Evolutionary conservation across 176 grass and related monocot genomes (phyloP).

Genomic region (Raddia distichophylla): DNA sequence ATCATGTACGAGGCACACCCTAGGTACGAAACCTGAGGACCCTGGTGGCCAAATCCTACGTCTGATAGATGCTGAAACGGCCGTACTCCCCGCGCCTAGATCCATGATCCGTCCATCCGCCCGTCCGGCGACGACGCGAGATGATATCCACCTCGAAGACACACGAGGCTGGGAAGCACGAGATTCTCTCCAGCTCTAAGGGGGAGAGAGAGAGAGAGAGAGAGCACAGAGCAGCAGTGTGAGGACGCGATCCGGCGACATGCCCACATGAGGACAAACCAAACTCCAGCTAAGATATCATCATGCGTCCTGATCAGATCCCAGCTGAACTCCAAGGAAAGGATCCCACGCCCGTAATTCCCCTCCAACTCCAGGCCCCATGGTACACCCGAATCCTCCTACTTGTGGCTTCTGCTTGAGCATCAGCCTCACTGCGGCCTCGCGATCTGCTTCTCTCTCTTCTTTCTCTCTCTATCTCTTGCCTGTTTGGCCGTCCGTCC

Average conservation of each 20-base stretch:
- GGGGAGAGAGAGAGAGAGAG: background rate
- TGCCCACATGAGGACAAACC: conserved; percentile 62
- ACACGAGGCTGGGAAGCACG: background rate
- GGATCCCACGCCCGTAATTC: conserved; percentile 13
- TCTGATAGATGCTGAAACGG: too few species aligned
- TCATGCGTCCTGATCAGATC: conserved; percentile 19
- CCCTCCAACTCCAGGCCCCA: conserved; percentile 21
- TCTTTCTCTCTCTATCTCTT: background rate
- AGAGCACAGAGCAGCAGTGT: background rate
- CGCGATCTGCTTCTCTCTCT: conserved; percentile 4
- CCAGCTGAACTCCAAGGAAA: background rate
- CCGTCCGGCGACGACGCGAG: background rate
- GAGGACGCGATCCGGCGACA: conserved; percentile 24
- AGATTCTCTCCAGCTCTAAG: background rate
- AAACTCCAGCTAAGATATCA: conserved; percentile 61
- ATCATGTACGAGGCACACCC: too few species aligned
- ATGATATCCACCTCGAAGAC: conserved; percentile 35
- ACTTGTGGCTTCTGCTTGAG: too few species aligned
- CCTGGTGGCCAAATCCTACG: too few species aligned
- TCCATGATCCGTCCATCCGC: conserved; percentile 34
- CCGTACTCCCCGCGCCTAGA: conserved; percentile 16
- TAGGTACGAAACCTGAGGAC: too few species aligned
- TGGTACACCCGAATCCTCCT: background rate
- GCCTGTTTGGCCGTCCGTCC: too few species aligned
- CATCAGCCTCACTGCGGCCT: too few species aligned